Percentiles rank a stretch among this genome's conserved stretches.
phyloP scores from a whole-genome alignment of 2,329 filamentous ascomycete species.

The Emmonsia crescens region DNA sequence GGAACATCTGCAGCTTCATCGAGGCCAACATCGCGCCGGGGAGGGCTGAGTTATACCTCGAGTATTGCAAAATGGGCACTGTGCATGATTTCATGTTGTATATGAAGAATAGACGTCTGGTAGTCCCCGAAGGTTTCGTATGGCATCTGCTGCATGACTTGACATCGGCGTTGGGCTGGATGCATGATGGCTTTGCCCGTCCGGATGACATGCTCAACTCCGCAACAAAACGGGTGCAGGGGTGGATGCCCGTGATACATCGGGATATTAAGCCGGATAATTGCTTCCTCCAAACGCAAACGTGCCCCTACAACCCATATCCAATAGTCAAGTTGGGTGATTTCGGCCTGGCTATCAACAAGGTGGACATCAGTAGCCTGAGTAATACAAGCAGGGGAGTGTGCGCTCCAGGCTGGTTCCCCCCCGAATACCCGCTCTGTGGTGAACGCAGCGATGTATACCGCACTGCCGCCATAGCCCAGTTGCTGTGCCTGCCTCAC shows the following conservation, averaged over 20 bases:
- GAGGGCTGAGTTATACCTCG: conserved; percentile 11
- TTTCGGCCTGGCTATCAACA: conserved; percentile 11
- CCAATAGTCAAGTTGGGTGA: conserved; percentile 12
- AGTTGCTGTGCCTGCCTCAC: not conserved
- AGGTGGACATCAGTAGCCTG: not conserved
- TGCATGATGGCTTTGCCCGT: conserved; percentile 12
- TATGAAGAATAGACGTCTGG: not conserved
- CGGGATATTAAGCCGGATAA: conserved; percentile 15
- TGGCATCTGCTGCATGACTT: conserved; percentile 12
- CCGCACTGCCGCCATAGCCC: not conserved
- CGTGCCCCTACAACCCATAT: not conserved
- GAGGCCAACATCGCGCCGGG: conserved; percentile 3
- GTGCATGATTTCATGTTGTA: conserved; percentile 8
- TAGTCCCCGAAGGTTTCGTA: conserved; percentile 11
- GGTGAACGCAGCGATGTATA: conserved; percentile 1
- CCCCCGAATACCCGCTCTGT: not conserved
- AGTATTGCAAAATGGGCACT: conserved; percentile 13
- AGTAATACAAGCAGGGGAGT: not conserved
- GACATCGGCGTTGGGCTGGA: conserved; percentile 9
- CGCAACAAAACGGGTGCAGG: not conserved
- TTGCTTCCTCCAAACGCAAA: conserved; percentile 3
- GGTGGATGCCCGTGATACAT: conserved; percentile 12
- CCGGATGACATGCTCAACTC: not conserved
- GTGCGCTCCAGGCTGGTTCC: not conserved
- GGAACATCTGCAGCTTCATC: conserved; percentile 9